Conservation (phyloP, 306 rosid species). For the Glycine soja region DNA sequence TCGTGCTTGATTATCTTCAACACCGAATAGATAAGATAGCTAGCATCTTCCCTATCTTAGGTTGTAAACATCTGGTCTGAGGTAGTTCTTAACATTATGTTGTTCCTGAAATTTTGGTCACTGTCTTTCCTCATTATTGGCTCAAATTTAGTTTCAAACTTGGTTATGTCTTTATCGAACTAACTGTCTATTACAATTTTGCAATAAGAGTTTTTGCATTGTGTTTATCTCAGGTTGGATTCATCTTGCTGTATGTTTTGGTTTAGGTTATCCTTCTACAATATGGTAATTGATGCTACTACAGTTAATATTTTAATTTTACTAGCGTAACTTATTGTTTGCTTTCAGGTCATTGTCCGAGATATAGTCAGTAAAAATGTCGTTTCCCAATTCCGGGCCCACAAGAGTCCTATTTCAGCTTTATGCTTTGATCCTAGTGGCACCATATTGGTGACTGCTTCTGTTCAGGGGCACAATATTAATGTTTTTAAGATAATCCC, state of each 20-base stretch:
- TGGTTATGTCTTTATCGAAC: neutral
- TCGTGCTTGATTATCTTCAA: slow-evolving; percentile 13
- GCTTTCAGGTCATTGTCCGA: slow-evolving; percentile 73
- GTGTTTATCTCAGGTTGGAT: neutral
- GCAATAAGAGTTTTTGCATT: neutral
- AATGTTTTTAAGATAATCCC: slow-evolving; percentile 82
- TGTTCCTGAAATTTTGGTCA: too few relatives aligned
- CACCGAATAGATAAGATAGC: neutral
- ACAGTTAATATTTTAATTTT: neutral
- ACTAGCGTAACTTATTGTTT: slow-evolving; percentile 7
- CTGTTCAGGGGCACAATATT: slow-evolving; percentile 82
- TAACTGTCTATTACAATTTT: neutral
- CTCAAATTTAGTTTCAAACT: neutral
- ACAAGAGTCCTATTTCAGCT: slow-evolving; percentile 82
- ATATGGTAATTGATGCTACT: slow-evolving; percentile 1
- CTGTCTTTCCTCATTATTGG: neutral
- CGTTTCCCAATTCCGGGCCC: slow-evolving; percentile 80
- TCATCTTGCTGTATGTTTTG: slow-evolving; percentile 8
- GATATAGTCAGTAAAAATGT: slow-evolving; percentile 69
- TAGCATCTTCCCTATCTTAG: slow-evolving; percentile 15
- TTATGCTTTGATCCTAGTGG: slow-evolving; percentile 87
- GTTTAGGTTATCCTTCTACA: slow-evolving; percentile 10
- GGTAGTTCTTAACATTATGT: too few relatives aligned
- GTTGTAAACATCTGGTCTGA: neutral
- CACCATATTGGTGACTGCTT: slow-evolving; percentile 79